Evolutionary conservation across 2,329 filamentous ascomycete species (phyloP), one percentile per base, ranked within the genome.

Genomic region (Plectosphaerella plurivora): DNA sequence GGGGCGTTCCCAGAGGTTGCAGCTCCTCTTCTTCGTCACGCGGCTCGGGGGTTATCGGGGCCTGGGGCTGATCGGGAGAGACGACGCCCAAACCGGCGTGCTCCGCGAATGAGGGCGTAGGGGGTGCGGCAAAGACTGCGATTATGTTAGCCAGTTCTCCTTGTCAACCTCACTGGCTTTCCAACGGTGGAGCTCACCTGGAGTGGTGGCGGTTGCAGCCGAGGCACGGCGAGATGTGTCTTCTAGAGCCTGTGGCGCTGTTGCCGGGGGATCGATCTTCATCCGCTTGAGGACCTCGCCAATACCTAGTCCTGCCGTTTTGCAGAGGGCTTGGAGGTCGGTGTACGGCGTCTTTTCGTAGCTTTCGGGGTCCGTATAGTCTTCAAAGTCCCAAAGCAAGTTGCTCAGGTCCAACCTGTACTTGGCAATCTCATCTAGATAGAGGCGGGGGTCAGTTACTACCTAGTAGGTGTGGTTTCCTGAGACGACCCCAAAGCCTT

Each of bases 311-410:
- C 78, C 78, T 1, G 74, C 71, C 49, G 73, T 73, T 51, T 77
- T 72, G 15, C 76, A 77, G 5, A 73, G 59, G 37, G 70, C 70
- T 59, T 77, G 75, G 4, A 82, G 66, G 56, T 77, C 71, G 16
- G 68, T 63, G 51, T 76, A 83, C 55, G 76, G 78, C 16, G 68
- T 69, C 24, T 67, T 63, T n/a, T 82, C 76, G 55, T 82, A 83
- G 22, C 69, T 69, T 35, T 78, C 73, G 14, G 66, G 58, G 48
- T 79, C 75, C 55, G 76, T 64, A 56, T 70, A 81, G 50, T 83
- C 79, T 51, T 83, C 80, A 57, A 83, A 82, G 49, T 78, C 79
- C 73, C 78, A 83, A 7, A 82, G 64, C 22, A 81, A 59, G 46
- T 77, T 72, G 53, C 71, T 75, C 41, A 83, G 66, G 51, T 75